Evolutionary conservation across 2,329 filamentous ascomycete genomes (phyloP), one percentile per base, ranked within the genome.

Genomic region (Ophiocordyceps camponoti-leonardi): DNA sequence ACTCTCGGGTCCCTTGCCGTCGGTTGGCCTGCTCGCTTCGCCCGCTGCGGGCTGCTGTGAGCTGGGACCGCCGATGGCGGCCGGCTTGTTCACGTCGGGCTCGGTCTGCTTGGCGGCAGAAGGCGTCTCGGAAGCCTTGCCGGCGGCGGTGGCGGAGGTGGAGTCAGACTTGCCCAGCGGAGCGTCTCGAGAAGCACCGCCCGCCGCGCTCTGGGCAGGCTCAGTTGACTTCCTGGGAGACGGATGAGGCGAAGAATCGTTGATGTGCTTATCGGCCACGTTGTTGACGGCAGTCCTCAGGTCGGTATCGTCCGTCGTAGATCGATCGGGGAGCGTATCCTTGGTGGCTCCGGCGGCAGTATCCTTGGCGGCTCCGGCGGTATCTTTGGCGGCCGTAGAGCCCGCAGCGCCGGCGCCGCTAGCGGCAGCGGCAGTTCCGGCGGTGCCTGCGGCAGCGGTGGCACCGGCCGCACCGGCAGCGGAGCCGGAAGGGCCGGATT

Each of bases 181-280:
- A 26, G 4, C 23, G 8, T 26, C 23, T 26, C 23, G 23, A 26
- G 23, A 26, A 26, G 23, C 8, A 26, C 23, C 23, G 23, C 23
- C 23, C 23, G 23, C 23, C 23, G 8, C 23, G 23, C 8, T 26
- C 23, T 26, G 68, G 6, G 71, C 67, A 6, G 68, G 62, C 22
- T 62, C 62, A n/a, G 72, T 71, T 30, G 75, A 59, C 45, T 61
- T 55, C 8, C 16, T n/a, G 31, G 31, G 13, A 13, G 31, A 14
- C 31, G 13, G 31, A 51, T 70, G 63, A 61, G 75, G 73, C 44
- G 75, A 67, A 1, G 70, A 61, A 19, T 75, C 69, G 33, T 75
- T 72, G 19, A 80, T 65, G 45, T 68, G 65, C 44, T 67, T 64
- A 47, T 64, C 62, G 28, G 64, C 62, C 13, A 35, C 31, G 33